phyloP scores from a whole-genome alignment of 2,329 filamentous ascomycete genomes.

The Trichoderma citrinoviride region DNA sequence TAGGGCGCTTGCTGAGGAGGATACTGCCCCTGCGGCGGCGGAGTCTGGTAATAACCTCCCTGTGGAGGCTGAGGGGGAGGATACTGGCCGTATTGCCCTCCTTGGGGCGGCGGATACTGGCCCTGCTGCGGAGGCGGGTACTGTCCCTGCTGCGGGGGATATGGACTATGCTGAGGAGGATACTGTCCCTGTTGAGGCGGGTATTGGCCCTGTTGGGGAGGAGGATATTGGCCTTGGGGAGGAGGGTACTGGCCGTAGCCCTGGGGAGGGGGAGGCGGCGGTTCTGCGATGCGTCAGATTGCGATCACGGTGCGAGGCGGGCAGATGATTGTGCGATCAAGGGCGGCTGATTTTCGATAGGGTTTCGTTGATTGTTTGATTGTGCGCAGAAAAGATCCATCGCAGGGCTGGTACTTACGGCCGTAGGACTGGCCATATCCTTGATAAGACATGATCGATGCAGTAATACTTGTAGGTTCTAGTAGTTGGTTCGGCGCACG shows the following conservation, averaged over 20 bases:
- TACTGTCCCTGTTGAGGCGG: conserved; percentile 36
- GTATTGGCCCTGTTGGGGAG: conserved; percentile 39
- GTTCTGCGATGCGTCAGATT: conserved; percentile 31
- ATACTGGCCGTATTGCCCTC: conserved; percentile 30
- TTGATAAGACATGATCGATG: conserved; percentile 37
- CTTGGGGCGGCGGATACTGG: conserved; percentile 28
- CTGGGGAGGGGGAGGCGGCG: conserved; percentile 35
- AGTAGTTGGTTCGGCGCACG: conserved; percentile 1
- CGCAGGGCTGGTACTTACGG: conserved; percentile 33
- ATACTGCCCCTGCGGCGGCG: conserved; percentile 29
- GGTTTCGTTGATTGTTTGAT: too few species aligned
- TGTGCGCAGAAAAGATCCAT: background rate
- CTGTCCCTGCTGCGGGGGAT: conserved; percentile 36
- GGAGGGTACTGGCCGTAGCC: conserved; percentile 41
- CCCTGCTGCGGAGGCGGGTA: conserved; percentile 33
- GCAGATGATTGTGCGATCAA: background rate
- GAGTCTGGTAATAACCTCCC: conserved; percentile 34
- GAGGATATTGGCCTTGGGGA: conserved; percentile 36
- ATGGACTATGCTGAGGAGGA: conserved; percentile 34
- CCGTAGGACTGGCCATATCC: conserved; percentile 34
- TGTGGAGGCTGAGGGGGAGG: conserved; percentile 24
- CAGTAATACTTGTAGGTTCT: background rate
- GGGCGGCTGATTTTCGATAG: background rate
- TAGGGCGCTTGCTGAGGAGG: conserved; percentile 30
- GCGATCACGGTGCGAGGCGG: background rate